A percentile compares a stretch with the other conserved stretches of the same genome.
Conservation (phyloP, 2,329 filamentous ascomycete species). For the Eutypella sp. region DNA sequence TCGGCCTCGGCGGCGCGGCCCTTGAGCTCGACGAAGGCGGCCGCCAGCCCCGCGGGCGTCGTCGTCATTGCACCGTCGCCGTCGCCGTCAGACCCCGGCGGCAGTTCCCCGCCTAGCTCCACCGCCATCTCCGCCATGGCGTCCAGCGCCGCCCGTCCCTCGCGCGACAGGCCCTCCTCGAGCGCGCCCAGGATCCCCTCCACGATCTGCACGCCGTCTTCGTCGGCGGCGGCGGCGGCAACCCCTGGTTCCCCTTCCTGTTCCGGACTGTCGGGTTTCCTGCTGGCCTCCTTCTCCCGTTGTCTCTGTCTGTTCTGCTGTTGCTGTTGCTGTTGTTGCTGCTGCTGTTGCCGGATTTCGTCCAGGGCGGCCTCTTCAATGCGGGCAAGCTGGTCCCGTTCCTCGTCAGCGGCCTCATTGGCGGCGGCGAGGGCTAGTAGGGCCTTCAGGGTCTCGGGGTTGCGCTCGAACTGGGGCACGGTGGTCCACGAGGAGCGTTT, state of each 20-base stretch:
- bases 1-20: conserved; percentile 48
- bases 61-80: conserved; percentile 41
- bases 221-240: no score
- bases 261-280: no score
- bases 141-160: conserved; percentile 52
- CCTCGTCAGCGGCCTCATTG: conserved; percentile 76
- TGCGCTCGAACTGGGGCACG: conserved; percentile 76
- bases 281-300: not conserved
- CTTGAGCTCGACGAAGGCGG: conserved; percentile 52
- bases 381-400: conserved; percentile 51
- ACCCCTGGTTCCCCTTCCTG: no score
- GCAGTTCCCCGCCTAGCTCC: conserved; percentile 44
- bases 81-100: no score
- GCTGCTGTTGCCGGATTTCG: conserved; percentile 35
- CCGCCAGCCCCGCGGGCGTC: conserved; percentile 44
- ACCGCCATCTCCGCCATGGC: conserved; percentile 50
- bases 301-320: not conserved
- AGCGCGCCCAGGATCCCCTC: conserved; percentile 47
- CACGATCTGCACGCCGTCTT: conserved; percentile 21
- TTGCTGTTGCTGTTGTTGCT: not conserved
- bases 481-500: conserved; percentile 52
- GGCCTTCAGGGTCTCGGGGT: conserved; percentile 72
- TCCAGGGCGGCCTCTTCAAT: conserved; percentile 57
- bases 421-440: conserved; percentile 68
- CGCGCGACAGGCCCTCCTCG: conserved; percentile 48